Base-by-base conservation (phyloP, 1,139 yeast species). In the Candida freyschussii region DNA sequence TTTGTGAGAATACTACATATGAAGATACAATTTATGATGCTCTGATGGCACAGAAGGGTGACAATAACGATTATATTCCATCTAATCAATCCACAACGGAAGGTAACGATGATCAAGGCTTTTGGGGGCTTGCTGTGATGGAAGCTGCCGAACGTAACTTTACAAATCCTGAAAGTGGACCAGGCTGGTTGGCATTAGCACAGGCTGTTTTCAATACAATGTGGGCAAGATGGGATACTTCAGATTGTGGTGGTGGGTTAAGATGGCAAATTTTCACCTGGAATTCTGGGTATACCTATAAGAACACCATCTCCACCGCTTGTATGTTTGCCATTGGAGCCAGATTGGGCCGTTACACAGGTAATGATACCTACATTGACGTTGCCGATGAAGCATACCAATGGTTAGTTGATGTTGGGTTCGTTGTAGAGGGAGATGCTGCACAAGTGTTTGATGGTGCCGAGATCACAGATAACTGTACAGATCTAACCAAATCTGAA, bases 201-300 rank as follows among this genome's bases (percentile, higher is more conserved):
- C 87, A 80, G 56, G 86, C 87, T 5, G 81, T 85, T 12, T 86
- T 82, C 65, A 86, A 87, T 56, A 81, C 94, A 19, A 87, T 89
- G 95, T 74, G 84, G 34, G 65, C 74, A 25, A 72, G 96, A 57
- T 89, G 96, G 97, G 96, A 89, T 54, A 49, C 58, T 4, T 64
- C 55, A 2, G 53, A 69, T 37, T 89, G 97, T 61, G 75, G 72
- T 33, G 97, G 97, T 39, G 97, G 97, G 2, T 67, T 89, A 43
- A 72, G 96, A 61, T 89, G 97, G 97, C 97, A 89, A 64, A 89
- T 89, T 54, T 89, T 84, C 65, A 75, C 83, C 34, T 89, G 95
- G 95, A 89, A 89, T 58, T 69, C 86, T 6, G 97, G 97, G 45
- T 89, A 87, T 57, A 81, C 84, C 59, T 89, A 89, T 57, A 89